Conservation (phyloP, 257 asterid genomes). For the Paraleonurus japonicus region DNA sequence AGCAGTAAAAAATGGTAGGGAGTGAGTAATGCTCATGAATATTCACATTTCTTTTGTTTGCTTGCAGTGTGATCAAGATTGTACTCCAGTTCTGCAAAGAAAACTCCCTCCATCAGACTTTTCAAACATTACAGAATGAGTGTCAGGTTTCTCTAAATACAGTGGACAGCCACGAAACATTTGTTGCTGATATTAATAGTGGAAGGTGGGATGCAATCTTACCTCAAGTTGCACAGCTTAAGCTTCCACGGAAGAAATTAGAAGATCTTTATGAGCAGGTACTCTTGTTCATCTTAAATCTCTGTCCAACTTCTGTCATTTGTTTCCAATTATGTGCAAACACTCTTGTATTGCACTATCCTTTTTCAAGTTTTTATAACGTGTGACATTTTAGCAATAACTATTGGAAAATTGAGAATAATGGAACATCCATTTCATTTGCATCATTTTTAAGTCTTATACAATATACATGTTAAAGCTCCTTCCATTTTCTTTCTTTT, state of each 20-base stretch:
- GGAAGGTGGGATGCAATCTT: constrained; percentile 99
- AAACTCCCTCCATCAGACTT: constrained; percentile 86
- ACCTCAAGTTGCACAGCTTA: constrained; percentile 93
- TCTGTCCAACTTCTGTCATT: constrained; percentile 12
- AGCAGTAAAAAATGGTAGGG: too few species aligned
- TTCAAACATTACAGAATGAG: constrained; percentile 85
- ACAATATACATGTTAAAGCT: not conserved
- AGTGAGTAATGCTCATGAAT: too few species aligned
- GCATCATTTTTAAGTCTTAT: not conserved
- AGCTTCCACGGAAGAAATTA: constrained; percentile 84
- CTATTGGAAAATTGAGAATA: constrained; percentile 1
- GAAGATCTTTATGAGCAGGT: constrained; percentile 99
- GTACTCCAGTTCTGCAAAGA: constrained; percentile 98
- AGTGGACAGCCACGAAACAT: constrained; percentile 90
- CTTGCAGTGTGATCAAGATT: constrained; percentile 88
- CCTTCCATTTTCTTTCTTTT: not conserved
- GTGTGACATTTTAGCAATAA: not conserved
- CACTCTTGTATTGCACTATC: not conserved
- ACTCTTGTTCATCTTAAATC: constrained; percentile 4
- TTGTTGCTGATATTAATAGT: constrained; percentile 82
- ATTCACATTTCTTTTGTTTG: not conserved
- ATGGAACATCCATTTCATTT: not conserved
- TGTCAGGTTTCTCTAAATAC: constrained; percentile 97
- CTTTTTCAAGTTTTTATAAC: not conserved
- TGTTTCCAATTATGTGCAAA: constrained; percentile 9